phyloP scores from a whole-genome alignment of 495 filamentous ascomycete genomes.

The Arthonia radiata region DNA sequence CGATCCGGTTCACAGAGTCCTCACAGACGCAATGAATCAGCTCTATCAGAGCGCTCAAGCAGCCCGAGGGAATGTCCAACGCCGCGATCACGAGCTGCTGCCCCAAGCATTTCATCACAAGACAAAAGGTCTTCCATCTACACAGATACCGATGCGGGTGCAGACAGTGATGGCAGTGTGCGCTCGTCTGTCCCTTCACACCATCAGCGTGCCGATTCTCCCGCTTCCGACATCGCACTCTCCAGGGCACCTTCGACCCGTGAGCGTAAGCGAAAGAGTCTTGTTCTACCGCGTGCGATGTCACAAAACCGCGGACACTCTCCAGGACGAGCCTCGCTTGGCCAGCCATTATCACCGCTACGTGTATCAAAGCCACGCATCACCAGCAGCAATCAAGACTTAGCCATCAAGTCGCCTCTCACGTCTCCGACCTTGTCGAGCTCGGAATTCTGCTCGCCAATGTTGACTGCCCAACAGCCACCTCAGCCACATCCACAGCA shows the following conservation, averaged over 20 bases:
- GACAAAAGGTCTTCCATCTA: constrained; percentile 47
- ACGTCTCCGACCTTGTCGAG: constrained; percentile 65
- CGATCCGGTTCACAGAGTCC: constrained; percentile 27
- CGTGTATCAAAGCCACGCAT: constrained; percentile 67
- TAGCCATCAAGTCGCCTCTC: constrained; percentile 61
- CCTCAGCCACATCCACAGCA: constrained; percentile 23
- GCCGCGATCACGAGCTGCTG: constrained; percentile 2
- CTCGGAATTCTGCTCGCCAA: constrained; percentile 58
- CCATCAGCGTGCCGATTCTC: constrained; percentile 57
- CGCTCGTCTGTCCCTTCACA: constrained; percentile 48
- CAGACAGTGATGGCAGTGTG: constrained; percentile 68
- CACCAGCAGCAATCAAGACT: constrained; percentile 46
- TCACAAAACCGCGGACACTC: constrained; percentile 71
- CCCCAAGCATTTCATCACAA: constrained; percentile 3
- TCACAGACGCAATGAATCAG: constrained; percentile 9
- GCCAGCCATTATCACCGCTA: constrained; percentile 66
- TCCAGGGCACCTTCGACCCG: constrained; percentile 39
- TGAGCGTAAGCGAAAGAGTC: constrained; percentile 60
- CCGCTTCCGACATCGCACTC: constrained; percentile 61
- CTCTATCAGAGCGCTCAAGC: constrained; percentile 50
- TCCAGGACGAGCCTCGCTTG: constrained; percentile 37
- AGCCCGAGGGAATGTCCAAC: constrained; percentile 67
- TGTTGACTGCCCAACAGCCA: constrained; percentile 19
- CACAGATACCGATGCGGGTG: constrained; percentile 51
- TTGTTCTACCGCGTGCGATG: constrained; percentile 44